Percentiles rank a stretch among this genome's conserved stretches.
Conservation (phyloP, 2,329 filamentous ascomycete genomes). For the Sporothrix luriei region DNA sequence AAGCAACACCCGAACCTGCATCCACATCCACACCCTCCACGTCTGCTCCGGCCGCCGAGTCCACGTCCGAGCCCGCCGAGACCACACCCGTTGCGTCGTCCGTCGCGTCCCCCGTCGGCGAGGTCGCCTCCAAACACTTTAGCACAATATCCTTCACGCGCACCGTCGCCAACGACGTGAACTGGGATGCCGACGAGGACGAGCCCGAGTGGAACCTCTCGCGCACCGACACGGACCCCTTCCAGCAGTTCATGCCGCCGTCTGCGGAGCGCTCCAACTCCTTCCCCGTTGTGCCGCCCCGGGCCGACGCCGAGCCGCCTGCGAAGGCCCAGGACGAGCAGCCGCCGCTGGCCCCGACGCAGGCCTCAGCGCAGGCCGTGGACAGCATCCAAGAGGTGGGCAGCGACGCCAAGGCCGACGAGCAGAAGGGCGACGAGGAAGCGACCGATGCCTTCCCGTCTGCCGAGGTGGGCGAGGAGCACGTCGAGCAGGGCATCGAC, state of each 20-base stretch:
- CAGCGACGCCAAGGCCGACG: constrained; percentile 50
- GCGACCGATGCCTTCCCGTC: constrained; percentile 7
- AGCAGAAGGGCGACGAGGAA: constrained; percentile 44
- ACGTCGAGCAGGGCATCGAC: constrained; percentile 3
- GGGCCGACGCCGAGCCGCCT: constrained; percentile 37
- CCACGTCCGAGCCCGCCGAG: constrained; percentile 5
- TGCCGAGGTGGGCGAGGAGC: background rate
- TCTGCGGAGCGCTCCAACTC: constrained; percentile 62
- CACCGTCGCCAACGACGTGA: constrained; percentile 65
- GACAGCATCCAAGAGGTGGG: constrained; percentile 59
- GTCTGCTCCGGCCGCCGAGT: background rate
- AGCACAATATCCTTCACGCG: constrained; percentile 66
- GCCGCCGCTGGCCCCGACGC: constrained; percentile 51
- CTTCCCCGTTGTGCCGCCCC: constrained; percentile 60
- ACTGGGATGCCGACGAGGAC: constrained; percentile 60
- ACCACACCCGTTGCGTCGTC: constrained; percentile 10
- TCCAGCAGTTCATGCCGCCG: constrained; percentile 60
- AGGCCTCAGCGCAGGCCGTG: constrained; percentile 57
- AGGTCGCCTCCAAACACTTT: constrained; percentile 51
- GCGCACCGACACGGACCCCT: constrained; percentile 58
- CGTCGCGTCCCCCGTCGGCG: constrained; percentile 5
- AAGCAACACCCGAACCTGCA: constrained; percentile 14
- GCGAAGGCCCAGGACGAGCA: background rate
- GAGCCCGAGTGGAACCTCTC: constrained; percentile 61
- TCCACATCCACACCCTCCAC: constrained; percentile 3